phyloP scores from a whole-genome alignment of 768 basidiomycete species.

The Tremella yokohamensis region DNA sequence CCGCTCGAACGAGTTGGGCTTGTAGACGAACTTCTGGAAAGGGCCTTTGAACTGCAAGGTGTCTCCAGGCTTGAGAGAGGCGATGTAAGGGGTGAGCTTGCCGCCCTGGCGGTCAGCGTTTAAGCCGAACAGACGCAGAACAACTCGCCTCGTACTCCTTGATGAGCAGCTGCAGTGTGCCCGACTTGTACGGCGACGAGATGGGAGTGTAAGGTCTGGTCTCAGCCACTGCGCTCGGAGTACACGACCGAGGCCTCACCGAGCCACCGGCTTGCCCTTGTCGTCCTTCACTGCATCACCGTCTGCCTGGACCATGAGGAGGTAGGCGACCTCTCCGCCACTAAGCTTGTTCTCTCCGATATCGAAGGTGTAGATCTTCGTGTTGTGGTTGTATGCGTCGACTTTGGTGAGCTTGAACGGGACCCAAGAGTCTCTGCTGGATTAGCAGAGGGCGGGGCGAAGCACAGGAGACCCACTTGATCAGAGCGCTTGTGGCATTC shows the following conservation, averaged over 20 bases:
- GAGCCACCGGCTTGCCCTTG: slow-evolving; percentile 81
- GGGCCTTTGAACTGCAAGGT: slow-evolving; percentile 86
- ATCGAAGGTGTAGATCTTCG: slow-evolving; percentile 73
- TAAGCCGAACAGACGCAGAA: not conserved
- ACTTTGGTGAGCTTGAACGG: slow-evolving; percentile 76
- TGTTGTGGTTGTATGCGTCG: slow-evolving; percentile 90
- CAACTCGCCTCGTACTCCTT: slow-evolving; percentile 61
- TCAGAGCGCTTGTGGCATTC: slow-evolving; percentile 18
- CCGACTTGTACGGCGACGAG: slow-evolving; percentile 68
- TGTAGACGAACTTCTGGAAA: slow-evolving; percentile 78
- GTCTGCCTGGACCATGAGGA: slow-evolving; percentile 64
- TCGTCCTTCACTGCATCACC: slow-evolving; percentile 41
- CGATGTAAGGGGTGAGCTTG: slow-evolving; percentile 77
- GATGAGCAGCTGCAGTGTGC: slow-evolving; percentile 73
- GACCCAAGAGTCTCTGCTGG: slow-evolving; percentile 42
- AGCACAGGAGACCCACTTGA: slow-evolving; percentile 26
- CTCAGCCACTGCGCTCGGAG: slow-evolving; percentile 2
- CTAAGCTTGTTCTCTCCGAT: slow-evolving; percentile 55
- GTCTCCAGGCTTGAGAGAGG: slow-evolving; percentile 73
- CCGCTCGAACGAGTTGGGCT: slow-evolving; percentile 61
- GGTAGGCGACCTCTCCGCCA: slow-evolving; percentile 45
- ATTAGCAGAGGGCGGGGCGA: not conserved
- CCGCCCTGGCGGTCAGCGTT: slow-evolving; percentile 62
- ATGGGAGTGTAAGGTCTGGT: slow-evolving; percentile 81
- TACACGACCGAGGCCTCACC: slow-evolving; percentile 45